phyloP scores from a whole-genome alignment of 2,329 filamentous ascomycete genomes.

The Diaporthe sp. region DNA sequence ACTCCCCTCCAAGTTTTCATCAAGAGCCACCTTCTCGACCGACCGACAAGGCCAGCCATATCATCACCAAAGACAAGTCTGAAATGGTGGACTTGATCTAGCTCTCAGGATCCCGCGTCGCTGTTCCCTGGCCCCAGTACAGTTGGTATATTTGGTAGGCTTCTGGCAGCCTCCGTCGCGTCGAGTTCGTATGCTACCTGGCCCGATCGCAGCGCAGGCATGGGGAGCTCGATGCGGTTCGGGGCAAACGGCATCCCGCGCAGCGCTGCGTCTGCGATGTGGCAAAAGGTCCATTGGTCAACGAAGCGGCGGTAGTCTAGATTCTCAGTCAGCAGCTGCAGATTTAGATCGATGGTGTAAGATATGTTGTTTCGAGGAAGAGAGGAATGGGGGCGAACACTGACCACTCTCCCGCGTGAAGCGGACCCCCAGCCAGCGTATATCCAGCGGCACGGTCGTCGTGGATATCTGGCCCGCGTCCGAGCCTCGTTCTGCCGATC shows the following conservation, averaged over 20 bases:
- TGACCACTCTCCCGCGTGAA: slow-evolving; percentile 64
- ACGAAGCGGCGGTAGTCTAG: slow-evolving; percentile 63
- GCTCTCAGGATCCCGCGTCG: neutral
- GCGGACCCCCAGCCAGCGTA: slow-evolving; percentile 64
- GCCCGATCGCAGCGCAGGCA: slow-evolving; percentile 58
- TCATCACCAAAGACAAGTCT: neutral
- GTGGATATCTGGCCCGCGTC: slow-evolving; percentile 32
- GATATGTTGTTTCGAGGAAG: neutral
- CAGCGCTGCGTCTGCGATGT: slow-evolving; percentile 62
- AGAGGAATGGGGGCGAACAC: slow-evolving; percentile 30
- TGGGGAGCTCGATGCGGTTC: slow-evolving; percentile 62
- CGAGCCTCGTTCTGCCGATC: slow-evolving; percentile 46
- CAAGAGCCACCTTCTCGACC: neutral
- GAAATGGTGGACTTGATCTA: neutral
- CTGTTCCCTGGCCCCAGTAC: slow-evolving; percentile 48
- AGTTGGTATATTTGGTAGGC: slow-evolving; percentile 46
- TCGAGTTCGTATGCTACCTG: slow-evolving; percentile 42
- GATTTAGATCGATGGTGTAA: neutral
- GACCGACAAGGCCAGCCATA: neutral
- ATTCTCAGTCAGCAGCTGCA: slow-evolving; percentile 11
- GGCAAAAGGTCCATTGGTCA: slow-evolving; percentile 61
- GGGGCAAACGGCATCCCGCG: slow-evolving; percentile 61
- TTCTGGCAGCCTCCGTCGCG: slow-evolving; percentile 11
- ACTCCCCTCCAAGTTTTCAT: neutral
- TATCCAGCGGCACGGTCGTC: slow-evolving; percentile 51